These are phyloP conservation scores for Posidonia australis DNA, from an alignment of 106 monocot genomes.

Conservation along the genomic window DNA sequence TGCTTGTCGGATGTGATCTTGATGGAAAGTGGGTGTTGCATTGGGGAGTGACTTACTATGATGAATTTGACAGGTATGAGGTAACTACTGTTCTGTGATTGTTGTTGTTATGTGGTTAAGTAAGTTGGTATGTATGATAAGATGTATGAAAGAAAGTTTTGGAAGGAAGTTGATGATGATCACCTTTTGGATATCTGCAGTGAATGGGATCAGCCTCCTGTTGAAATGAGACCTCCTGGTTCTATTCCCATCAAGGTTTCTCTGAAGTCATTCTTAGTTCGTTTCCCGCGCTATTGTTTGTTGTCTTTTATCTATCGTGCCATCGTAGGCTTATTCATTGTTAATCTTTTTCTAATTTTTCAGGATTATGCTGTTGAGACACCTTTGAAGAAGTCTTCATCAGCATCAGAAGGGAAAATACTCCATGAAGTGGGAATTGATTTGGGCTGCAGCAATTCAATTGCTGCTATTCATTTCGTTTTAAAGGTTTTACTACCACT, in stretches of 20 bases:
- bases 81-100: no score
- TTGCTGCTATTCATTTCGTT: slow-evolving; percentile 81
- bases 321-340: neutral
- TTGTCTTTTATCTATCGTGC: neutral
- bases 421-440: slow-evolving; percentile 57
- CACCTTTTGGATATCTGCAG: no score
- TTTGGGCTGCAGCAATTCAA: slow-evolving; percentile 28
- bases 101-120: no score
- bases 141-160: no score
- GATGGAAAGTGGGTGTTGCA: slow-evolving; percentile 81
- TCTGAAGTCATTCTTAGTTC: no score
- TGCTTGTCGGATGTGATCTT: slow-evolving; percentile 49
- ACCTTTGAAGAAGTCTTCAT: slow-evolving; percentile 51
- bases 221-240: slow-evolving; percentile 75
- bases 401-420: slow-evolving; percentile 28
- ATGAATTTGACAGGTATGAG: slow-evolving; percentile 47
- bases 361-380: slow-evolving; percentile 98
- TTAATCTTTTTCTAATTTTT: slow-evolving; percentile 11
- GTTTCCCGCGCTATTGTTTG: neutral
- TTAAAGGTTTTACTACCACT: slow-evolving; percentile 73
- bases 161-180: no score
- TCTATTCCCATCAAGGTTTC: slow-evolving; percentile 77
- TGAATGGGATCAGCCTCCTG: slow-evolving; percentile 97
- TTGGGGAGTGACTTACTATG: slow-evolving; percentile 73
- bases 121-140: no score